A percentile compares a stretch with the other conserved stretches of the same genome.
phyloP scores from a whole-genome alignment of 2,329 filamentous ascomycete genomes.

The Neoascochyta sp. region DNA sequence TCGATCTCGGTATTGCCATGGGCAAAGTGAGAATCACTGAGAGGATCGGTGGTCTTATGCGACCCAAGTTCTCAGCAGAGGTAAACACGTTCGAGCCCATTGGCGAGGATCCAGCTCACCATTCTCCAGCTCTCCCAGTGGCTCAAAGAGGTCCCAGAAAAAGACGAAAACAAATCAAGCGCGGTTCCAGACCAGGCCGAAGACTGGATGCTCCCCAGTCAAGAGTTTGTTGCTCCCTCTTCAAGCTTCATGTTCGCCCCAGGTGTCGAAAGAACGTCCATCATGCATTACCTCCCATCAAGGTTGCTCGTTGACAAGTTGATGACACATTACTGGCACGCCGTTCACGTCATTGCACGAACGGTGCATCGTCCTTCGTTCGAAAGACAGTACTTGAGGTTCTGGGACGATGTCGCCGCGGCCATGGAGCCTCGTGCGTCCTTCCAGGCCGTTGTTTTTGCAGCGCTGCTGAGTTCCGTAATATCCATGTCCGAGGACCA shows the following conservation, averaged over 20 bases:
- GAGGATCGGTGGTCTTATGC: constrained; percentile 67
- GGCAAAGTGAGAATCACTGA: constrained; percentile 72
- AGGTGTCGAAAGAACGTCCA: constrained; percentile 41
- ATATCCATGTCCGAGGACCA: constrained; percentile 60
- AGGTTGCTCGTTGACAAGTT: constrained; percentile 58
- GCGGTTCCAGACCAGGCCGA: constrained; percentile 13
- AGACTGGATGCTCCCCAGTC: constrained; percentile 60
- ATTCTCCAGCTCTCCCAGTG: constrained; percentile 26
- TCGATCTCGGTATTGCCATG: constrained; percentile 68
- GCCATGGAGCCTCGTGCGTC: constrained; percentile 62
- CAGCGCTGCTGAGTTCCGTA: constrained; percentile 64
- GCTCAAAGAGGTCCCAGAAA: constrained; percentile 26
- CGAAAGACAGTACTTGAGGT: constrained; percentile 59
- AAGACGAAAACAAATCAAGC: constrained; percentile 7
- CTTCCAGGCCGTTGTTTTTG: constrained; percentile 66
- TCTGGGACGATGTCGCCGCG: constrained; percentile 60
- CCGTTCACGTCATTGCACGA: constrained; percentile 66
- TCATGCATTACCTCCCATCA: constrained; percentile 61
- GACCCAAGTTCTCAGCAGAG: constrained; percentile 68
- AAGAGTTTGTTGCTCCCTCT: constrained; percentile 64
- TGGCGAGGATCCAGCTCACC: background rate
- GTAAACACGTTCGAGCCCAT: constrained; percentile 41
- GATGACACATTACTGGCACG: constrained; percentile 63
- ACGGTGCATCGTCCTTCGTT: constrained; percentile 66
- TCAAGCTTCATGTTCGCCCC: constrained; percentile 64